Base-by-base conservation (phyloP, 805 yeast species). In the Candida insectorum region DNA sequence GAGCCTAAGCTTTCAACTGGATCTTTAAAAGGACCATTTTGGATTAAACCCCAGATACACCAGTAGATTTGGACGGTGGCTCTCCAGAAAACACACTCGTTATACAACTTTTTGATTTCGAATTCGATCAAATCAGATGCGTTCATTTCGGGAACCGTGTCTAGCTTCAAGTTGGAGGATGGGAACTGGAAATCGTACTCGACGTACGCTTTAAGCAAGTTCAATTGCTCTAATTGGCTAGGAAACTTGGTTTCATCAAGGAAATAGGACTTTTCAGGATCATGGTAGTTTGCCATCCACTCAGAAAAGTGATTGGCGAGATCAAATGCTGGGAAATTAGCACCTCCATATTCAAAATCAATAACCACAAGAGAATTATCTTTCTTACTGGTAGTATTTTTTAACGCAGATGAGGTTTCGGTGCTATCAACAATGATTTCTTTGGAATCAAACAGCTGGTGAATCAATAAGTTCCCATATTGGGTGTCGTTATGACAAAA, bases 401-500 rank as follows among this genome's bases (percentile, higher is more conserved):
- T 48, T 15, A 56, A 45, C n/a, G 41, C 38, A 9, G 42, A 36
- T 8, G 34, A 24, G 7, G 36, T 36, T 4, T 20, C 31, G 8
- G 16, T 11, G n/a, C 24, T 26, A 27, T 16, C 19, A 44, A 40
- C 14, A 5, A 61, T 34, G 28, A 62, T 72, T 27, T 54, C 67
- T 25, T 68, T 54, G 4, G 75, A 68, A 15, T 85, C 79, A 74
- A 76, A 52, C 50, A 74, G 35, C 50, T 62, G 47, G 62, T 73
- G 58, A 52, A 91, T 75, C 36, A 93, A 66, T 42, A 93, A 69
- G 52, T 93, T 93, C 21, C 98, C 98, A 55, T 93, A 91, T 58
- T 93, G 98, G 1, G 97, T 84, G 58, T 91, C 98, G 52, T 93
- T 93, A 60, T 93, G 98, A 48, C 96, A 87, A 53, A 93, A 93